phyloP scores from a whole-genome alignment of 345 rosid species.

The Eucalyptus curtisii region DNA sequence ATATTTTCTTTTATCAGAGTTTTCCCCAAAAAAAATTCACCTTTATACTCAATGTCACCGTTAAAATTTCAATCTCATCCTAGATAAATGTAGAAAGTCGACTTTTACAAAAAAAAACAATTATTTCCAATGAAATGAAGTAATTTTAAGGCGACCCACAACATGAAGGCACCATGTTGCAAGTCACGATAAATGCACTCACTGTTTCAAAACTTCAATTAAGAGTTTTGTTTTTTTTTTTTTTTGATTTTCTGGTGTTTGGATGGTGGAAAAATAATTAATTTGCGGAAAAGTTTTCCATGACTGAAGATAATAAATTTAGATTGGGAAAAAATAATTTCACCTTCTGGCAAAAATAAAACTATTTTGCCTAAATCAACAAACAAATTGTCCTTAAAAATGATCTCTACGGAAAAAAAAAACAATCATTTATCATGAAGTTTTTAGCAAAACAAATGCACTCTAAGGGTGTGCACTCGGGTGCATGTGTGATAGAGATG shows the following conservation, averaged over 20 bases:
- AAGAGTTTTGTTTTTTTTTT: background rate
- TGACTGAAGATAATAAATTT: too few species aligned
- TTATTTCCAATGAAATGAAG: background rate
- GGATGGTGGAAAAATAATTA: background rate
- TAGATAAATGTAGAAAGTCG: background rate
- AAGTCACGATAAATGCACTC: background rate
- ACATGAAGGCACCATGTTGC: background rate
- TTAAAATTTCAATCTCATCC: background rate
- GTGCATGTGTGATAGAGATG: background rate
- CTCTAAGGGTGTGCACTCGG: background rate
- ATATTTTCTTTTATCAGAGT: too few species aligned
- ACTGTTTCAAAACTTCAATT: background rate
- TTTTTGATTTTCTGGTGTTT: background rate
- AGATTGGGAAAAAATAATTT: background rate
- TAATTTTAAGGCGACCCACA: background rate
- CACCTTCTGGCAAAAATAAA: background rate
- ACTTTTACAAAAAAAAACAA: background rate
- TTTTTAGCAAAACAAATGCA: background rate
- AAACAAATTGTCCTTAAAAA: background rate
- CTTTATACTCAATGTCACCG: background rate
- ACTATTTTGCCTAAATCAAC: accelerated
- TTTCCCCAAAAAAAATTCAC: too few species aligned
- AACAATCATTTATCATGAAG: accelerated
- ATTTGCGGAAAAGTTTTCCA: accelerated
- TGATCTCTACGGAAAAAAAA: accelerated